Evolutionary conservation across 2,329 filamentous ascomycete species (phyloP).

Genomic region (Phialemoniopsis sp.): DNA sequence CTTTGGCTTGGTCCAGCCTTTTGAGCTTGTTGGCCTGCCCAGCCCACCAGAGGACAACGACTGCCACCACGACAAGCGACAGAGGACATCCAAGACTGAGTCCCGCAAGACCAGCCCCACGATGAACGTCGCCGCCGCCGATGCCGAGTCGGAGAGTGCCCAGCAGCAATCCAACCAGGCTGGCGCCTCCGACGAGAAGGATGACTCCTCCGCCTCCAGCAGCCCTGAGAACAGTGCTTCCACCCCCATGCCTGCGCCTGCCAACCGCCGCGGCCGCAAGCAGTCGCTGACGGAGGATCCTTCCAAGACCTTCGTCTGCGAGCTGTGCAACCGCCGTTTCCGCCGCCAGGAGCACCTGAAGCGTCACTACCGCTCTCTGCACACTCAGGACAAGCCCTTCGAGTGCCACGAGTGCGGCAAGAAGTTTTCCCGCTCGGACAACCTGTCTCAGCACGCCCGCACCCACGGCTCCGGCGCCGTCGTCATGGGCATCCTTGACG

Average conservation of each 20-base stretch:
- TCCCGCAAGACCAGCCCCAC: slow-evolving; percentile 22
- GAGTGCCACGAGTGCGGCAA: slow-evolving; percentile 97
- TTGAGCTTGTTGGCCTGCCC: slow-evolving; percentile 58
- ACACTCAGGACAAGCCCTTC: slow-evolving; percentile 98
- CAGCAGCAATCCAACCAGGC: slow-evolving; percentile 26
- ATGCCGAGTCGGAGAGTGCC: slow-evolving; percentile 25
- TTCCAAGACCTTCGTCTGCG: slow-evolving; percentile 97
- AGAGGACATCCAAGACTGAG: slow-evolving; percentile 45
- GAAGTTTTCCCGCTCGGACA: slow-evolving; percentile 98
- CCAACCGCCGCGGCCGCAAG: slow-evolving; percentile 93
- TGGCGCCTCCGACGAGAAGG: slow-evolving; percentile 14
- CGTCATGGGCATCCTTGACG: slow-evolving; percentile 83
- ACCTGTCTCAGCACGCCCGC: slow-evolving; percentile 90
- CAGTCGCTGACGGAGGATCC: slow-evolving; percentile 97
- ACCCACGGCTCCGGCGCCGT: slow-evolving; percentile 90
- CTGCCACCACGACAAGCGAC: slow-evolving; percentile 51
- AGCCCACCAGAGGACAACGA: slow-evolving; percentile 52
- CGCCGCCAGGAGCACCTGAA: slow-evolving; percentile 97
- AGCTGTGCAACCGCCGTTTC: slow-evolving; percentile 94
- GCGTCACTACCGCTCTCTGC: slow-evolving; percentile 95
- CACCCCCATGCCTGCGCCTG: slow-evolving; percentile 47
- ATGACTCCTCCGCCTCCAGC: slow-evolving; percentile 27
- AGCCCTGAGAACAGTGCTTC: slow-evolving; percentile 28
- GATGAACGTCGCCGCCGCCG: slow-evolving; percentile 36
- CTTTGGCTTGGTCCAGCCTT: slow-evolving; percentile 58